Evolutionary conservation across 1,139 yeast species (phyloP), one percentile per base, ranked within the genome.

Genomic region (Protomyces inundatus): DNA sequence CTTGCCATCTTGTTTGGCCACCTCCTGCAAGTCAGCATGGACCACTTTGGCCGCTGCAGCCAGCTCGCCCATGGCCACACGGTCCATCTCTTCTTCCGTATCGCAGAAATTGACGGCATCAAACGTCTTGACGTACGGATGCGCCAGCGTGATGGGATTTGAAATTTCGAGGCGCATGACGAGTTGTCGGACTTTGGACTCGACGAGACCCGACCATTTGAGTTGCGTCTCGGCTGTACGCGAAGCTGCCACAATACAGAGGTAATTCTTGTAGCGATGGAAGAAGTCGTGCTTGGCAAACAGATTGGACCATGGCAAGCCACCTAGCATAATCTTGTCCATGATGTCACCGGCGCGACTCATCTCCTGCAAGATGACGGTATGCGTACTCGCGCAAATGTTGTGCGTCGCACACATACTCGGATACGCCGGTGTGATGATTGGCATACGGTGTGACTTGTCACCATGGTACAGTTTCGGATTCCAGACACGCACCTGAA

Each of bases 341-440:
- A 90, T 83, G 7, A 90, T 79, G 52, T 81, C 84, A 1, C 81
- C 79, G 0, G 96, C 98, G 68, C 97, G 82, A 65, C 80, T 76
- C 70, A 93, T 80, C 73, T 93, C 99, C 16, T 78, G 73, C 73
- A 90, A 72, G 42, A 93, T 89, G 16, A 93, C 83, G 69, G 82
- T 84, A 72, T 89, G 95, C 0, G 98, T 91, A 0, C 97, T 90
- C 23, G 82, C 82, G 0, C 95, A 87, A 54, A 93, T 91, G 74
- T 93, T 93, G 73, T 93, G 99, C 0, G 99, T 93, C 0, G 99
- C 97, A 76, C 99, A 93, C 98, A 93, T 93, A 0, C 98, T 90
- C 0, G 99, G 99, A 72, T 93, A 93, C 0, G 98, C 98, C 0
- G 99, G 99, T 0, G 99, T 93, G 64, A 93, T 93, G n/a, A 93